A percentile compares a stretch with the other conserved stretches of the same genome.
These are phyloP conservation scores for Tardiomyces depauwii DNA, from an alignment of 1,139 yeast genomes.

Conservation along the genomic window DNA sequence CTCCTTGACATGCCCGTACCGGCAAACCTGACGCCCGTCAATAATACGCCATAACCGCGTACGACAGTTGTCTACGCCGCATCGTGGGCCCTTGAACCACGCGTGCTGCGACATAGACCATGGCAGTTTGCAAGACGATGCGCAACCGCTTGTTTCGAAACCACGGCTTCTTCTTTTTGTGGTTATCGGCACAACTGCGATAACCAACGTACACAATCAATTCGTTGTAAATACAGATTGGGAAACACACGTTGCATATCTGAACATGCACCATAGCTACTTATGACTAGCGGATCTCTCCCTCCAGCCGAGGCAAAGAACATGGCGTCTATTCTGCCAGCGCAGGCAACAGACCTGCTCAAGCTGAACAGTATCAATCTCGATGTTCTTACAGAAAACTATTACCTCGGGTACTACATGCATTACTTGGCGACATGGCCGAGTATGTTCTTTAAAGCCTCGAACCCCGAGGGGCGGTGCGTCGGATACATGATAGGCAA, in stretches of 20 bases:
- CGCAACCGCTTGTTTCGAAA: no score
- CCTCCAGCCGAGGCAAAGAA: no score
- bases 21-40: conserved; percentile 76
- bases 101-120: not conserved
- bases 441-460: conserved; percentile 68
- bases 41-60: conserved; percentile 59
- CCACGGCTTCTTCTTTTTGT: no score
- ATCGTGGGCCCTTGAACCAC: conserved; percentile 64
- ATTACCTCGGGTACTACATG: conserved; percentile 70
- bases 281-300: no score
- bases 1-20: conserved; percentile 80
- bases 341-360: conserved; percentile 76
- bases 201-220: no score
- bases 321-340: conserved; percentile 82
- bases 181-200: no score
- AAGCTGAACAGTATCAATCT: conserved; percentile 63
- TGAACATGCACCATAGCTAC: no score
- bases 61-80: conserved; percentile 86
- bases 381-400: conserved; percentile 86
- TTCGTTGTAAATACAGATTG: no score
- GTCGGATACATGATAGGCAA: conserved; percentile 73
- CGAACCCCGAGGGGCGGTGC: conserved; percentile 26
- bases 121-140: not conserved
- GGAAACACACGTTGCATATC: no score
- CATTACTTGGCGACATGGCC: conserved; percentile 87